Evolutionary conservation across 768 basidiomycete species (phyloP).

Genomic region (Ramaria sp.): DNA sequence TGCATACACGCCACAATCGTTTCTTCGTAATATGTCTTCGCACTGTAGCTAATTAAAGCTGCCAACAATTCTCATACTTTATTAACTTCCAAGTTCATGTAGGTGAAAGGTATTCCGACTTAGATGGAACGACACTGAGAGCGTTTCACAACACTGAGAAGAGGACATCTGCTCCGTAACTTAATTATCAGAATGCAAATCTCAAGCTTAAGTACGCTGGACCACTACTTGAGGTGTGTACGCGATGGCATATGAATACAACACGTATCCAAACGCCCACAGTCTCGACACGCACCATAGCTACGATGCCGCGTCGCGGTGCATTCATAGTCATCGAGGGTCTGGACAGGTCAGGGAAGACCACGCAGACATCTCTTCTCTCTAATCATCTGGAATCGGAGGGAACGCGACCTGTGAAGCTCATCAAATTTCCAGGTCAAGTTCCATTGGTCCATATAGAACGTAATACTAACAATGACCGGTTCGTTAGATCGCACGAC

Average conservation of each 20-base stretch:
- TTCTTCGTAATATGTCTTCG: too few relatives aligned
- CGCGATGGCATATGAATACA: too few relatives aligned
- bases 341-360: conserved; percentile 92
- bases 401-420: conserved; percentile 34
- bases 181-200: too few relatives aligned
- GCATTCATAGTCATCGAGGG: conserved; percentile 92
- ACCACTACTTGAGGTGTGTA: too few relatives aligned
- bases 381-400: conserved; percentile 36
- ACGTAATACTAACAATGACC: not conserved
- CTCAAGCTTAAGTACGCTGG: too few relatives aligned
- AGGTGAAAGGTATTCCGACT: too few relatives aligned
- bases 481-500: conserved; percentile 69
- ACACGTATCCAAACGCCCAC: not conserved
- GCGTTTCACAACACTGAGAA: too few relatives aligned
- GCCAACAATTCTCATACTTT: too few relatives aligned
- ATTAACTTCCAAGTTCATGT: too few relatives aligned
- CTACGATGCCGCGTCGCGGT: conserved; percentile 29
- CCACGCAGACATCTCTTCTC: conserved; percentile 68
- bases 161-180: too few relatives aligned
- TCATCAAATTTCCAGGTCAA: conserved; percentile 87
- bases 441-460: not conserved
- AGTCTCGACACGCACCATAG: not conserved
- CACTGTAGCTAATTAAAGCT: too few relatives aligned
- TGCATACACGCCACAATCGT: not conserved
- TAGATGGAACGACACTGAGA: too few relatives aligned